These are phyloP conservation scores for Diaporthe australafricana DNA, from an alignment of 2,329 filamentous ascomycete genomes.

Conservation along the genomic window DNA sequence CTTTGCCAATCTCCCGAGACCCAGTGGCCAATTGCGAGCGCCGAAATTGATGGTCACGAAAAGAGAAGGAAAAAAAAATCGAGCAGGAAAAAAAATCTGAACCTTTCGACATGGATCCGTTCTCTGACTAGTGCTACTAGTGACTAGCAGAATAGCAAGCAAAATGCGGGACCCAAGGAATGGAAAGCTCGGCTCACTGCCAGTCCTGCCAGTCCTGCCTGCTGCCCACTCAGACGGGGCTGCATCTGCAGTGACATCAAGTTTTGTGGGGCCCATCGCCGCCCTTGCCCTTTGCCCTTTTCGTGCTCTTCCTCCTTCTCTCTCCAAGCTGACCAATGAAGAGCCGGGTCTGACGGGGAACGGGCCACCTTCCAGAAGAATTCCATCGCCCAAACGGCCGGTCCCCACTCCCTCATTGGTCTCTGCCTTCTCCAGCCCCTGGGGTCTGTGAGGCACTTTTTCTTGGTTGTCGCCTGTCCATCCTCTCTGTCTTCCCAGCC, in stretches of 20 bases:
- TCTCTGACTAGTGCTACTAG: slow-evolving; percentile 1
- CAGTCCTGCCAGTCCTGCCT: slow-evolving; percentile 1
- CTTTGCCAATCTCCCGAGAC: slow-evolving; percentile 7
- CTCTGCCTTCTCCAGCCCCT: too few relatives aligned
- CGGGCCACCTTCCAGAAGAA: slow-evolving; percentile 29
- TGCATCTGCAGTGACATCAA: slow-evolving; percentile 29
- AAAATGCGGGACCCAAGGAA: not conserved
- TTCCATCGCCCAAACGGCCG: slow-evolving; percentile 28
- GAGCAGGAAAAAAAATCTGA: slow-evolving; percentile 22
- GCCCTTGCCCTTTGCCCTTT: not conserved
- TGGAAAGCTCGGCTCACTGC: slow-evolving; percentile 3
- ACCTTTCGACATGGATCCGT: slow-evolving; percentile 11
- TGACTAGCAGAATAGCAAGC: not conserved
- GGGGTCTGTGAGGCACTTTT: not conserved
- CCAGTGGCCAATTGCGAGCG: not conserved
- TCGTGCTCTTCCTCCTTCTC: not conserved
- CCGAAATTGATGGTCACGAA: not conserved
- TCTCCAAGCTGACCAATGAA: not conserved
- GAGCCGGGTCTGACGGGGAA: too few relatives aligned
- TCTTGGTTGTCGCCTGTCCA: not conserved
- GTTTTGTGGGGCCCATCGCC: slow-evolving; percentile 8
- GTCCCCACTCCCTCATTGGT: not conserved
- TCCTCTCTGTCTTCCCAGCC: too few relatives aligned
- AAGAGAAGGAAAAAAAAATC: not conserved
- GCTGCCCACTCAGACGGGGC: not conserved